phyloP scores from a whole-genome alignment of 306 rosid genomes.

The Psophocarpus tetragonolobus region DNA sequence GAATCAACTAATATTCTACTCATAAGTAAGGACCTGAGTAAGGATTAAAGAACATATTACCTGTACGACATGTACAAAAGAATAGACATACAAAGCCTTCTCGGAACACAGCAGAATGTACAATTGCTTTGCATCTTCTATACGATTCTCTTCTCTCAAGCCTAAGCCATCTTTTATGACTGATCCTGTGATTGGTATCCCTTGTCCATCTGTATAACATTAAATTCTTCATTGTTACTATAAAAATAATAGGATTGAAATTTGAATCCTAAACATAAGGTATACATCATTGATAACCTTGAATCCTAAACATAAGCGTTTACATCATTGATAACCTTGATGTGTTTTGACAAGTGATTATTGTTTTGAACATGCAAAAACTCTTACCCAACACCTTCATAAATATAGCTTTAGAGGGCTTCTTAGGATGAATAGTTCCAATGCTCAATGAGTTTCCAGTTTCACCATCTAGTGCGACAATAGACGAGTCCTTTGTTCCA shows the following conservation, averaged over 20 bases:
- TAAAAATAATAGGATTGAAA: background rate
- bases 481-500: conserved; percentile 81
- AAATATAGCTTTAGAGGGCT: conserved; percentile 75
- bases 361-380: conserved; percentile 32
- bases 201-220: conserved; percentile 54
- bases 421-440: conserved; percentile 74
- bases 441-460: conserved; percentile 62
- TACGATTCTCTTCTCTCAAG: conserved; percentile 43
- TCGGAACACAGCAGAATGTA: conserved; percentile 76
- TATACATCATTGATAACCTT: background rate
- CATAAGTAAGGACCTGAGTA: background rate
- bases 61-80: conserved; percentile 73
- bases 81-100: conserved; percentile 76
- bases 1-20: conserved; percentile 22
- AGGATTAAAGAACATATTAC: conserved; percentile 42
- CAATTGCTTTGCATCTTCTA: conserved; percentile 54
- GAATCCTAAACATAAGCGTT: conserved; percentile 15
- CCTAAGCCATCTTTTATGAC: conserved; percentile 39
- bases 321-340: background rate
- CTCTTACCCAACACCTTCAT: conserved; percentile 77
- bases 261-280: conserved; percentile 17
- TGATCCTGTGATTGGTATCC: conserved; percentile 40
- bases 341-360: background rate
- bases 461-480: conserved; percentile 69
- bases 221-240: conserved; percentile 23